phyloP scores from a whole-genome alignment of 2,329 filamentous ascomycete species.

The Nemania serpens region DNA sequence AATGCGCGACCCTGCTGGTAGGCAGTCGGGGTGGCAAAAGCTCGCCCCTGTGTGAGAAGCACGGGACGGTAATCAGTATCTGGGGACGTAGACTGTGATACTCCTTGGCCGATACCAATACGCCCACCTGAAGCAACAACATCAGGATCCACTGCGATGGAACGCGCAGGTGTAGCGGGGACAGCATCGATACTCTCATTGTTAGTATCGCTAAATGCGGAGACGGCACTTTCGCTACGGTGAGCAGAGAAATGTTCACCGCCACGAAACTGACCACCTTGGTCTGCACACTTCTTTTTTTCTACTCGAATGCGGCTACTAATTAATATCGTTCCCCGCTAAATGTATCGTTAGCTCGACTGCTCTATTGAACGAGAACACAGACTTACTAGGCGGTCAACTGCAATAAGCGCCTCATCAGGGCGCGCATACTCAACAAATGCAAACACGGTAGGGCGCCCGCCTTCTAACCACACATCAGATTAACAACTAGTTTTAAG shows the following conservation, averaged over 20 bases:
- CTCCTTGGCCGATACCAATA: not conserved
- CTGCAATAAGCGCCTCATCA: constrained; percentile 45
- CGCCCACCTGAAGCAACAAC: constrained; percentile 7
- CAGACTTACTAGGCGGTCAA: constrained; percentile 45
- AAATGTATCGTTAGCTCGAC: constrained; percentile 17
- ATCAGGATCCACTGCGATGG: not conserved
- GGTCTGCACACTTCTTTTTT: constrained; percentile 39
- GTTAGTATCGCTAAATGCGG: not conserved
- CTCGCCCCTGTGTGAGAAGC: constrained; percentile 1
- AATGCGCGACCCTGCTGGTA: constrained; percentile 14
- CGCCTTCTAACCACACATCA: constrained; percentile 25
- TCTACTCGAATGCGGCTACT: constrained; percentile 45
- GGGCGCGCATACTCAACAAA: constrained; percentile 48
- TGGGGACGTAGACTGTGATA: constrained; percentile 9
- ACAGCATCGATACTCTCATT: not conserved
- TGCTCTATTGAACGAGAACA: not conserved
- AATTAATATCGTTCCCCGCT: constrained; percentile 44
- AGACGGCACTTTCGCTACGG: constrained; percentile 11
- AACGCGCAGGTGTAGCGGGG: constrained; percentile 21
- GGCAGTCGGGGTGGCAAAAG: constrained; percentile 6
- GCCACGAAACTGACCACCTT: constrained; percentile 14
- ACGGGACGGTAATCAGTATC: constrained; percentile 10
- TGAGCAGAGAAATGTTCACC: constrained; percentile 2
- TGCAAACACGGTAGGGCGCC: constrained; percentile 37
- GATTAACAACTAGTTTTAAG: constrained; percentile 10